Percentiles rank a stretch among this genome's conserved stretches.
Conservation (phyloP, 495 filamentous ascomycete genomes). For the Oleoguttula mirabilis region DNA sequence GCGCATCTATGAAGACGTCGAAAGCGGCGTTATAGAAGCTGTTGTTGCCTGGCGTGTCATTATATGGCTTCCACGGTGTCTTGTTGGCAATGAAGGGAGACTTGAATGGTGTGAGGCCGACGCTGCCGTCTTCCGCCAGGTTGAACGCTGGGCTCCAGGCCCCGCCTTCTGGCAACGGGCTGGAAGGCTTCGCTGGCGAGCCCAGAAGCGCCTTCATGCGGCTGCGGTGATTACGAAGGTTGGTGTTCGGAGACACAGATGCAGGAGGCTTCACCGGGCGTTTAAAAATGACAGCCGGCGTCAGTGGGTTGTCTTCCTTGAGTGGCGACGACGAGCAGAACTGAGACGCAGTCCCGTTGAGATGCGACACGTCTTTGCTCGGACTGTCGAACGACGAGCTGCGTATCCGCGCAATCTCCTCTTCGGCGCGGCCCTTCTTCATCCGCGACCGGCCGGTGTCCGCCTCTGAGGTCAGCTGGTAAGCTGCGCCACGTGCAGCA, state of each 20-base stretch:
- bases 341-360: slow-evolving; percentile 37
- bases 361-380: slow-evolving; percentile 43
- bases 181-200: slow-evolving; percentile 66
- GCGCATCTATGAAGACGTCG: slow-evolving; percentile 60
- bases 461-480: slow-evolving; percentile 54
- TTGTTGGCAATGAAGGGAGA: slow-evolving; percentile 11
- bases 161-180: slow-evolving; percentile 46
- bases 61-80: slow-evolving; percentile 17
- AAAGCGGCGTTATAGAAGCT: slow-evolving; percentile 44
- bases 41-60: slow-evolving; percentile 22
- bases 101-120: slow-evolving; percentile 18
- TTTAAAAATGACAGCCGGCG: slow-evolving; percentile 76
- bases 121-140: slow-evolving; percentile 31
- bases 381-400: slow-evolving; percentile 91
- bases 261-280: slow-evolving; percentile 68
- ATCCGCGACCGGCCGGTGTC: slow-evolving; percentile 62
- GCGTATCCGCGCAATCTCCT: slow-evolving; percentile 88
- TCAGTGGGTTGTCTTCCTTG: slow-evolving; percentile 38
- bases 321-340: slow-evolving; percentile 53
- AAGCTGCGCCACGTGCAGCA: slow-evolving; percentile 56
- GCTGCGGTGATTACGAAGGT: slow-evolving; percentile 82
- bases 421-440: slow-evolving; percentile 83
- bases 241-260: slow-evolving; percentile 87
- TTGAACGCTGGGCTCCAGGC: slow-evolving; percentile 71
- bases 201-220: slow-evolving; percentile 78